A percentile compares a stretch with the other conserved stretches of the same genome.
phyloP scores from a whole-genome alignment of 2,329 filamentous ascomycete genomes.

The Thermothelomyces thermophilus region DNA sequence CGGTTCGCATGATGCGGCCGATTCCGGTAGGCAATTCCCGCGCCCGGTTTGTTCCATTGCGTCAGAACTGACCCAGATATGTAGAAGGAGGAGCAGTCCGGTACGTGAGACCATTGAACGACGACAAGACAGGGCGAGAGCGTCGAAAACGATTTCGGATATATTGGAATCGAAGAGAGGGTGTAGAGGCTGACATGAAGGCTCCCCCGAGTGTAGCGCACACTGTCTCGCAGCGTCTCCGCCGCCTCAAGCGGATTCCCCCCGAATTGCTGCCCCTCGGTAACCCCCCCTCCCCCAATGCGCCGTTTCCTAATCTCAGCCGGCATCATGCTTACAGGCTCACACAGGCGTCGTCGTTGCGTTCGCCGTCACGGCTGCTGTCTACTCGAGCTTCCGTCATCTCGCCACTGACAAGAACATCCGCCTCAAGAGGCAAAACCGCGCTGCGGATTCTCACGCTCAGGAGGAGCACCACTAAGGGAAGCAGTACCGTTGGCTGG shows the following conservation, averaged over 20 bases:
- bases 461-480: conserved; percentile 16
- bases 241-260: conserved; percentile 82
- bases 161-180: neutral
- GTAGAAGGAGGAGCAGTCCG: conserved; percentile 60
- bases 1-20: conserved; percentile 60
- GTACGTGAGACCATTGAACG: conserved; percentile 42
- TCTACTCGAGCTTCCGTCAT: conserved; percentile 78
- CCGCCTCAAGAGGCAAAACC: conserved; percentile 69
- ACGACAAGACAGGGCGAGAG: conserved; percentile 13
- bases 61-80: conserved; percentile 32
- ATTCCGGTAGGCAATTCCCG: conserved; percentile 53
- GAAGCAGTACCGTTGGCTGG: conserved; percentile 9
- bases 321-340: neutral
- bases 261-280: conserved; percentile 92
- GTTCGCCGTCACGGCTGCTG: conserved; percentile 73
- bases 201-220: conserved; percentile 58
- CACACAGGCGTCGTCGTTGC: conserved; percentile 71
- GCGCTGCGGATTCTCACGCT: conserved; percentile 36
- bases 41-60: conserved; percentile 21
- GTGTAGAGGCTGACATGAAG: conserved; percentile 20
- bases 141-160: conserved; percentile 1
- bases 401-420: conserved; percentile 86
- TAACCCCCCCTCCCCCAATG: conserved; percentile 40
- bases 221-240: conserved; percentile 91
- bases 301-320: neutral